A percentile compares a stretch with the other conserved stretches of the same genome.
Evolutionary conservation across 176 grass and related monocot species (phyloP).

Genomic region (Leersia perrieri): DNA sequence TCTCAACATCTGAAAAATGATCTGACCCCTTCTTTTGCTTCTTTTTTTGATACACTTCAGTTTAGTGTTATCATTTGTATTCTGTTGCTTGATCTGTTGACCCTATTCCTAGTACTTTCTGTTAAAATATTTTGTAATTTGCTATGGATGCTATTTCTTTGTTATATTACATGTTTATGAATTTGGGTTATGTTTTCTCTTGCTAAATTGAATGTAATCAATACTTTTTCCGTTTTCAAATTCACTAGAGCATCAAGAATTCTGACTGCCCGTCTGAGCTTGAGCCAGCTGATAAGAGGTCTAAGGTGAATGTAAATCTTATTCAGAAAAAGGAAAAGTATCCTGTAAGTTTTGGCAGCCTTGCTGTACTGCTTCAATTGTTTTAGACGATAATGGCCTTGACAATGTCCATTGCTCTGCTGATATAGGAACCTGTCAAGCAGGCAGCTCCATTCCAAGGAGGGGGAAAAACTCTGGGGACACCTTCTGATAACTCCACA

Average conservation of each 20-base stretch:
- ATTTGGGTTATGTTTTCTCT: neutral
- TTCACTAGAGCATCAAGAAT: slow-evolving; percentile 75
- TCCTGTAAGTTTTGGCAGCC: slow-evolving; percentile 27
- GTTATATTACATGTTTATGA: neutral
- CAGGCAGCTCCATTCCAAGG: slow-evolving; percentile 51
- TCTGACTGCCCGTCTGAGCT: slow-evolving; percentile 87
- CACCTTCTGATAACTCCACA: slow-evolving; percentile 35
- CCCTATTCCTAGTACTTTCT: neutral
- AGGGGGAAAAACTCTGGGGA: slow-evolving; percentile 44
- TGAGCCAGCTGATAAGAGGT: slow-evolving; percentile 50
- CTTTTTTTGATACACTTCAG: neutral
- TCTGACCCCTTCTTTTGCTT: neutral
- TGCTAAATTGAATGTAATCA: slow-evolving; percentile 8
- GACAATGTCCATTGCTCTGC: neutral
- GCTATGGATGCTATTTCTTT: slow-evolving; percentile 2
- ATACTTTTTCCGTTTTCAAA: neutral
- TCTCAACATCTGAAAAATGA: neutral
- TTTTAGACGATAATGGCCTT: neutral
- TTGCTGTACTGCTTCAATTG: neutral
- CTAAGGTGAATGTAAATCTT: slow-evolving; percentile 60
- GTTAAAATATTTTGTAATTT: neutral
- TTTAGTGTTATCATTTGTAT: slow-evolving; percentile 3
- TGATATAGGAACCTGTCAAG: slow-evolving; percentile 56
- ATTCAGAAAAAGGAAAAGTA: slow-evolving; percentile 52
- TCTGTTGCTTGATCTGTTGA: neutral